phyloP scores from a whole-genome alignment of 1,284 basidiomycete genomes.

The Boletus sp. region DNA sequence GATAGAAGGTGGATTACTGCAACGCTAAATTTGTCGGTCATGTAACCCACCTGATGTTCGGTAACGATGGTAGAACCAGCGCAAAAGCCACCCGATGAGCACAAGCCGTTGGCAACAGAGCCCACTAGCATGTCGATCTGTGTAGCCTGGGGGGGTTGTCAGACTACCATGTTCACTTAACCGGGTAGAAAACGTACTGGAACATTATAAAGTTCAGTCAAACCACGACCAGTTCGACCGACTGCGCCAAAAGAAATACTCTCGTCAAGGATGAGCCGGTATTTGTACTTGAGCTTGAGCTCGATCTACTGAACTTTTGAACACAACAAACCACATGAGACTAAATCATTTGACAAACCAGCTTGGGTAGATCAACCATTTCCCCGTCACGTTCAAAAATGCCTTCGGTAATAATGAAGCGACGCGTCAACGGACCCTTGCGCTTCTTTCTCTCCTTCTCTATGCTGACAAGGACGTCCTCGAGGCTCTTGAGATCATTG shows the following conservation, averaged over 20 bases:
- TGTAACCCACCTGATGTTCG: constrained; percentile 70
- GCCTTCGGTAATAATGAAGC: constrained; percentile 97
- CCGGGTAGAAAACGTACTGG: constrained; percentile 51
- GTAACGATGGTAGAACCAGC: constrained; percentile 83
- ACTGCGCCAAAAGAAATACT: constrained; percentile 90
- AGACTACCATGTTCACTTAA: neutral
- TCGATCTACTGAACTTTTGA: constrained; percentile 62
- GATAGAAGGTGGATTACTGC: neutral
- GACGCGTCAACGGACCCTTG: constrained; percentile 75
- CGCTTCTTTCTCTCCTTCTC: constrained; percentile 88
- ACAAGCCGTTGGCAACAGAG: constrained; percentile 83
- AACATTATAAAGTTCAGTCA: constrained; percentile 92
- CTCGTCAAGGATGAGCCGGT: constrained; percentile 93
- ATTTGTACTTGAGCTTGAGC: constrained; percentile 94
- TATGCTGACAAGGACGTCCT: constrained; percentile 79
- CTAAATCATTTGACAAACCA: constrained; percentile 53
- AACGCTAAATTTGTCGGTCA: neutral
- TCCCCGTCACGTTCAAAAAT: constrained; percentile 94
- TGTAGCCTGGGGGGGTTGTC: constrained; percentile 43
- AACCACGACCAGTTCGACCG: constrained; percentile 88
- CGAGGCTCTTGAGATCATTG: constrained; percentile 88
- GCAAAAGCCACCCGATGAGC: constrained; percentile 91
- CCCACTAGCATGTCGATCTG: constrained; percentile 83
- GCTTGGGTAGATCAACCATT: constrained; percentile 86
- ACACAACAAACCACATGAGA: neutral